Evolutionary conservation across 257 asterid genomes (phyloP), one percentile per base, ranked within the genome.

Genomic region (Gardenia jasminoides): DNA sequence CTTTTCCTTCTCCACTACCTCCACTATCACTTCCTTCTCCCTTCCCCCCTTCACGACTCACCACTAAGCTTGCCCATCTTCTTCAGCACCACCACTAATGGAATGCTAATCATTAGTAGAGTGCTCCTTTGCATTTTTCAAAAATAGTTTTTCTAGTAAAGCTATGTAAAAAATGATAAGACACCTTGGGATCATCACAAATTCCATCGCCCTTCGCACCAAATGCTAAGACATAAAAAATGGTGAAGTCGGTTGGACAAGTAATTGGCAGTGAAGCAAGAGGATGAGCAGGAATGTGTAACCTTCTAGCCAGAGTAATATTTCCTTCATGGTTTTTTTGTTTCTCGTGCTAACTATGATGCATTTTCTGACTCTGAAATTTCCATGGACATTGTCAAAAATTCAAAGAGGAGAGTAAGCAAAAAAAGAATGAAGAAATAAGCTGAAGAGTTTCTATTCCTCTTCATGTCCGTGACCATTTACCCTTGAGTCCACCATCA

Each of bases 131-230:
- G 41, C 41, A 2, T 36, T 36, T 36, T 36, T 36, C 41, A 36
- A 36, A 2, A 36, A 36, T 36, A 36, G 41, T 36, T 36, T 36
- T 36, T 36, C 41, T 36, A 2, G 41, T 36, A 36, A 36, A 36
- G 41, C 41, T 47, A 13, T 47, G 13, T 47, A 13, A 24, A 52
- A 52, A n/a, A n/a, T n/a, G 26, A 16, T 26, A n/a, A n/a, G 10
- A 47, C 82, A 89, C 94, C 94, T 84, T 87, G 72, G 97, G 86
- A 80, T 93, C 98, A 78, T 91, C 96, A 13, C 94, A 79, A 79
- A 85, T 82, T 33, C 96, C 94, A 61, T 93, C 83, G 10, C 92
- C 97, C 84, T 80, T 88, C 12, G 98, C 98, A 68, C 98, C 96
- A 66, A 90, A 93, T 31, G 90, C 82, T 43, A 88, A 43, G n/a